These are phyloP conservation scores for Adansonia digitata DNA, from an alignment of 345 rosid species.

Conservation along the genomic window DNA sequence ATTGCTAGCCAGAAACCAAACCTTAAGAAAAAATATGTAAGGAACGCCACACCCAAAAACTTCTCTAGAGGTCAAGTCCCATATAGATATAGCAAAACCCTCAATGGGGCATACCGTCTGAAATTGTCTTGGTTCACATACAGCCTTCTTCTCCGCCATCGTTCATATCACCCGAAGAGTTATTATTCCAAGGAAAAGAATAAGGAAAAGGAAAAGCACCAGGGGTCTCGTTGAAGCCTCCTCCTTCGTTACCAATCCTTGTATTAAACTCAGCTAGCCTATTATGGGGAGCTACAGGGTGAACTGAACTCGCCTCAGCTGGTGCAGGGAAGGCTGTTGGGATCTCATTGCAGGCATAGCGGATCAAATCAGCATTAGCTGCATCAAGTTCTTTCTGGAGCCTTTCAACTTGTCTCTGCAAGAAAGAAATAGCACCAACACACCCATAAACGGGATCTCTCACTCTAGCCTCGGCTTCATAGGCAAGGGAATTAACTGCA, in stretches of 20 bases:
- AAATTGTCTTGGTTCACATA: conserved; percentile 33
- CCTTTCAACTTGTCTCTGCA: conserved; percentile 82
- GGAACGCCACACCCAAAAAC: conserved; percentile 12
- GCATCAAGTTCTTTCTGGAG: conserved; percentile 89
- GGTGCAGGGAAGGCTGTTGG: conserved; percentile 31
- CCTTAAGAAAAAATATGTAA: too few relatives aligned
- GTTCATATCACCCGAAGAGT: conserved; percentile 36
- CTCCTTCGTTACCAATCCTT: conserved; percentile 31
- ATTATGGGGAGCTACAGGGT: conserved; percentile 29
- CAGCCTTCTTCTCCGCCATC: conserved; percentile 54
- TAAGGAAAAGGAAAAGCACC: conserved; percentile 26
- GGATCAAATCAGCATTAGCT: conserved; percentile 77
- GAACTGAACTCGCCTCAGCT: conserved; percentile 21
- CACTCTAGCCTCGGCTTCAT: conserved; percentile 91
- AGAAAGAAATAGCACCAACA: conserved; percentile 81
- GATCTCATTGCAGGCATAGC: conserved; percentile 41
- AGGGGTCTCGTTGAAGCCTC: conserved; percentile 19
- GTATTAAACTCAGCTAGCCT: conserved; percentile 19
- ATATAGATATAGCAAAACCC: conserved; percentile 22
- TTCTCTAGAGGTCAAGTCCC: conserved; percentile 2
- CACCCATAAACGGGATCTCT: conserved; percentile 93
- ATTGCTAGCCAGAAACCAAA: conserved; percentile 32
- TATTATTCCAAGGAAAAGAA: conserved; percentile 49
- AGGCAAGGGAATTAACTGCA: conserved; percentile 89
- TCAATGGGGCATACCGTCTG: conserved; percentile 7